Evolutionary conservation across 768 basidiomycete genomes (phyloP).

Genomic region (Mycena haematopus): DNA sequence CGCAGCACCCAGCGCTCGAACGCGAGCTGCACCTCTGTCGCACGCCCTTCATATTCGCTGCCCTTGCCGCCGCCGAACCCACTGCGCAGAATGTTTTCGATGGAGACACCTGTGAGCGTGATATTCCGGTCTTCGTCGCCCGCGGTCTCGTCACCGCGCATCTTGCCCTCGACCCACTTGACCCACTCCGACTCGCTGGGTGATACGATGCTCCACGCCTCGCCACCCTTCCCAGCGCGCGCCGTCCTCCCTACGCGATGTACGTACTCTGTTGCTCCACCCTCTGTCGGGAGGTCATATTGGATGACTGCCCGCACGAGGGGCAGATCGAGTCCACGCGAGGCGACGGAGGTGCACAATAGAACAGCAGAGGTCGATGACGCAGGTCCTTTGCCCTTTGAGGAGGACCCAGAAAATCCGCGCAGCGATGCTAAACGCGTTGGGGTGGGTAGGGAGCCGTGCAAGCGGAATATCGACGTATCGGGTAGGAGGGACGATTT

Average conservation of each 20-base stretch:
- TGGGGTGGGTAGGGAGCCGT: conserved; percentile 87
- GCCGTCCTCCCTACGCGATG: conserved; percentile 98
- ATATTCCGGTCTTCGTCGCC: conserved; percentile 48
- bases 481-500: conserved; percentile 82
- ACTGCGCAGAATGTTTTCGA: conserved; percentile 73
- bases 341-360: conserved; percentile 95
- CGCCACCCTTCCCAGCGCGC: conserved; percentile 93
- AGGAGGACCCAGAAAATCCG: conserved; percentile 67
- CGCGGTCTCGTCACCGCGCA: conserved; percentile 58
- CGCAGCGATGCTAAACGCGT: conserved; percentile 84
- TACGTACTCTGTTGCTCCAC: conserved; percentile 94
- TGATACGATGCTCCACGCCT: conserved; percentile 92
- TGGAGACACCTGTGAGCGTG: conserved; percentile 61
- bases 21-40: conserved; percentile 93
- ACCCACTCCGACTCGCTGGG: conserved; percentile 92
- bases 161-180: conserved; percentile 84
- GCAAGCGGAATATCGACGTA: conserved; percentile 84
- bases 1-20: conserved; percentile 93
- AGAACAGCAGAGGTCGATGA: conserved; percentile 67
- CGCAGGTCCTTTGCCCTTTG: conserved; percentile 33
- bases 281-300: conserved; percentile 97
- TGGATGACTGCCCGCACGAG: conserved; percentile 94
- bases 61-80: conserved; percentile 92
- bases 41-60: conserved; percentile 82
- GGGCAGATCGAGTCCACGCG: conserved; percentile 96